Evolutionary conservation across 345 rosid genomes (phyloP).

Genomic region (Psidium friedrichsthalianum): DNA sequence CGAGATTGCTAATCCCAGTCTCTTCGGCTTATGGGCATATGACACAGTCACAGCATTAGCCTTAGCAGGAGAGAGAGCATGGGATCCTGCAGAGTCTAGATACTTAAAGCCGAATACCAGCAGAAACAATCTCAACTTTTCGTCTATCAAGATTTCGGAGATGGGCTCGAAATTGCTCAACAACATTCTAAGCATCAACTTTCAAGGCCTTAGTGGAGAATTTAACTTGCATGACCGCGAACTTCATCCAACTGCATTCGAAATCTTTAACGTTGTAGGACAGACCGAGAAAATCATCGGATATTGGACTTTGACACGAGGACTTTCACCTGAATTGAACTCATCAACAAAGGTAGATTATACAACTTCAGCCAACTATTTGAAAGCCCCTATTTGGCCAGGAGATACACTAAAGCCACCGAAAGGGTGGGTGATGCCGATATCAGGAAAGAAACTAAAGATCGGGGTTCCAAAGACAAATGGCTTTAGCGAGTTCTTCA

Average conservation of each 20-base stretch:
- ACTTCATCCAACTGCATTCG: not conserved
- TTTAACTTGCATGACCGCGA: not conserved
- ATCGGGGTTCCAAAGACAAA: slow-evolving; percentile 11
- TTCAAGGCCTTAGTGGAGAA: slow-evolving; percentile 3
- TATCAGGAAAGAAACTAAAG: slow-evolving; percentile 2
- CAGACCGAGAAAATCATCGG: not conserved
- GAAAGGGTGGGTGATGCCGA: slow-evolving; percentile 14
- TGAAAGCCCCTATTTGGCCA: slow-evolving; percentile 9
- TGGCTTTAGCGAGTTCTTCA: slow-evolving; percentile 6
- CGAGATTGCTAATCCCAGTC: not conserved
- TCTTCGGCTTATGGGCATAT: slow-evolving; percentile 4
- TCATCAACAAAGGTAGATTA: not conserved
- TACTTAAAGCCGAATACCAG: not conserved
- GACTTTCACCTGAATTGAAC: not conserved
- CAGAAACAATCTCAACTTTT: not conserved
- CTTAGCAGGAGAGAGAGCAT: not conserved
- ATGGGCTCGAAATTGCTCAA: slow-evolving; percentile 1
- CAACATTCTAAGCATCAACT: not conserved
- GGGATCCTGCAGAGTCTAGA: not conserved
- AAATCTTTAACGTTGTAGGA: slow-evolving; percentile 1
- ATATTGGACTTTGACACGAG: not conserved
- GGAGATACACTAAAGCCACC: slow-evolving; percentile 2
- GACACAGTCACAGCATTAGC: slow-evolving; percentile 5
- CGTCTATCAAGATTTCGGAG: not conserved
- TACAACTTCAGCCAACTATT: not conserved